These are phyloP conservation scores for Colletotrichum camelliae DNA, from an alignment of 2,329 filamentous ascomycete genomes.

Conservation along the genomic window DNA sequence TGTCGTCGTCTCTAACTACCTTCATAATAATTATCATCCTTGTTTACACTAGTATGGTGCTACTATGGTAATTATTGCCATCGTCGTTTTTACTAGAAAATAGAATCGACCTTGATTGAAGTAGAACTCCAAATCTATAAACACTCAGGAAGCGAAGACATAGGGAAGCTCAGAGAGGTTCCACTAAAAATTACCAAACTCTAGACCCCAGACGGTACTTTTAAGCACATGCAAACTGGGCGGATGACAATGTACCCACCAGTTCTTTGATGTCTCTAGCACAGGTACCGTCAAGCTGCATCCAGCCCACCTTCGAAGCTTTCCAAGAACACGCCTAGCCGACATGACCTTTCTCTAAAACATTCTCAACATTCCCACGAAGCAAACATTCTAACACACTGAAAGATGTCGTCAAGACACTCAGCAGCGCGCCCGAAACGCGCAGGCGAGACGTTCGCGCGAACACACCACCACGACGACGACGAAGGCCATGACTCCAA, in stretches of 20 bases:
- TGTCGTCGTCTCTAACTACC: not conserved
- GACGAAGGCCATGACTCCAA: constrained; percentile 61
- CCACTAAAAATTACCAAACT: constrained; percentile 5
- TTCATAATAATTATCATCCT: not conserved
- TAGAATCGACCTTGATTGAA: not conserved
- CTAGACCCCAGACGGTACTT: constrained; percentile 6
- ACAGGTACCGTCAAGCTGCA: constrained; percentile 5
- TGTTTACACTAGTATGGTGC: not conserved
- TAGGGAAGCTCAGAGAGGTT: not conserved
- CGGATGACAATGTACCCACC: not conserved
- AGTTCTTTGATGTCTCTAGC: not conserved
- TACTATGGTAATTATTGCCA: not conserved
- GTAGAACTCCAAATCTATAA: not conserved
- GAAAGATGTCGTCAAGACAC: constrained; percentile 60
- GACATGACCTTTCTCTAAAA: not conserved
- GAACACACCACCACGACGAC: constrained; percentile 70
- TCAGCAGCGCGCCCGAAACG: constrained; percentile 81
- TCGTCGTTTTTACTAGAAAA: not conserved
- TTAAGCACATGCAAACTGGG: constrained; percentile 4
- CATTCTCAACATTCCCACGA: not conserved
- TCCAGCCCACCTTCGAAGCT: constrained; percentile 3
- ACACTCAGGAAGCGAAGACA: not conserved
- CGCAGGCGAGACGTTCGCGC: constrained; percentile 80
- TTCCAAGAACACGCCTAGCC: not conserved
- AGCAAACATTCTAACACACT: not conserved